A percentile compares a stretch with the other conserved stretches of the same genome.
phyloP scores from a whole-genome alignment of 331 rosid species.

The Pyracantha coccinea region DNA sequence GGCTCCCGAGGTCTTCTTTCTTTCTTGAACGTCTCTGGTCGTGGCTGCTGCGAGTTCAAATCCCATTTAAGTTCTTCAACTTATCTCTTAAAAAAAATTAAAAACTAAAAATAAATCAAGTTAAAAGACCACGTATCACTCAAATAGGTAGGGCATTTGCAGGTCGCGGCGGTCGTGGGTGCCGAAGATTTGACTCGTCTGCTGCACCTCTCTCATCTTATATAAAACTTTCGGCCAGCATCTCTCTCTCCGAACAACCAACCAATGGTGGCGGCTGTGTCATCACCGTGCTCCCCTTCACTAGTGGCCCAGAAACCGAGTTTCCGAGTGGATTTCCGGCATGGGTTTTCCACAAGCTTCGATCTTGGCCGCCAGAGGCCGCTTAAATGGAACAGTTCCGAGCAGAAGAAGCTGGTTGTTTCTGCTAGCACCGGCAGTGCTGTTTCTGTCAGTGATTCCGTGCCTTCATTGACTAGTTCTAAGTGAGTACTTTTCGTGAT shows the following conservation, averaged over 20 bases:
- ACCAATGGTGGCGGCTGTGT: constrained; percentile 24
- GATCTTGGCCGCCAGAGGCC: not conserved
- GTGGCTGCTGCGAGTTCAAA: too few species aligned
- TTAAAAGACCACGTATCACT: too few species aligned
- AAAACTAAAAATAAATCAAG: too few species aligned
- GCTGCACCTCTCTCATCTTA: not conserved
- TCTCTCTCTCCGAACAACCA: not conserved
- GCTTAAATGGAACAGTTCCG: constrained; percentile 10
- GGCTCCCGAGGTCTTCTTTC: accelerated
- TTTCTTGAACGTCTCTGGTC: too few species aligned
- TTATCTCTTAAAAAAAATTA: too few species aligned
- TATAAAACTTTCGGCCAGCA: not conserved
- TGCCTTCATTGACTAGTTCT: constrained; percentile 16
- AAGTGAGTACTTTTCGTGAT: constrained; percentile 10
- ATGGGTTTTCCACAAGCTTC: constrained; percentile 14
- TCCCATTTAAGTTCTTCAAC: too few species aligned
- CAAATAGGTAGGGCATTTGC: too few species aligned
- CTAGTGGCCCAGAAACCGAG: constrained; percentile 5
- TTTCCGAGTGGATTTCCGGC: constrained; percentile 3
- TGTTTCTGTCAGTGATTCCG: constrained; percentile 20
- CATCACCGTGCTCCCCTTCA: constrained; percentile 15
- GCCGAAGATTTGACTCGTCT: too few species aligned
- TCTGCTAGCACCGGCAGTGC: constrained; percentile 28
- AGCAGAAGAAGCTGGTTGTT: constrained; percentile 12
- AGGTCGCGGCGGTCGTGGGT: too few species aligned